These are phyloP conservation scores for Taphrina deformans DNA, from an alignment of 1,139 yeast species.

Conservation along the genomic window DNA sequence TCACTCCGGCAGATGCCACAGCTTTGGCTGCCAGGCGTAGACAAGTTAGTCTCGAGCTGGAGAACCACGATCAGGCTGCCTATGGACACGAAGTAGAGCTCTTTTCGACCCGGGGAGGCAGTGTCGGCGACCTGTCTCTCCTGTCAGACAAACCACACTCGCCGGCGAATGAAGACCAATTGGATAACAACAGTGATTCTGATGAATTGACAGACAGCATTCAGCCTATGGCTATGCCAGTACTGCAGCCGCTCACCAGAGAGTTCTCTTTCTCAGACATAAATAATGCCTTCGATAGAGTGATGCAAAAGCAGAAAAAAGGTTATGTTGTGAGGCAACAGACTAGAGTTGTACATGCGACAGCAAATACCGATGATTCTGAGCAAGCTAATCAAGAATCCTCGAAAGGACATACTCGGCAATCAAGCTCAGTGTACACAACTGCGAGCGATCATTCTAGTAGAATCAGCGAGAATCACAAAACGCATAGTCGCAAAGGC, in stretches of 20 bases:
- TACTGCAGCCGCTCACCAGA: conserved; percentile 19
- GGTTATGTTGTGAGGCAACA: conserved; percentile 35
- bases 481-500: conserved; percentile 16
- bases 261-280: conserved; percentile 30
- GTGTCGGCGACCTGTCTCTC: background rate
- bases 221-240: conserved; percentile 16
- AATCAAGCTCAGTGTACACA: conserved; percentile 29
- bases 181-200: background rate
- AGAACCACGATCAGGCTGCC: background rate
- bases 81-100: background rate
- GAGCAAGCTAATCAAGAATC: background rate
- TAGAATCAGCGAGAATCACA: conserved; percentile 7
- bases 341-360: conserved; percentile 35
- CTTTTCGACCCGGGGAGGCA: background rate
- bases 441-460: conserved; percentile 8
- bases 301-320: conserved; percentile 32
- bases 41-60: conserved; percentile 23
- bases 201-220: background rate
- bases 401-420: conserved; percentile 24
- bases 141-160: background rate
- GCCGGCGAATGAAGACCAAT: background rate
- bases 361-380: background rate
- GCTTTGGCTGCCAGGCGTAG: conserved; percentile 29
- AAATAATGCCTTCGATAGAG: conserved; percentile 27
- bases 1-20: conserved; percentile 29